Evolutionary conservation across 1,139 yeast genomes (phyloP), one percentile per base, ranked within the genome.

Genomic region (Yamadazyma aaseri): DNA sequence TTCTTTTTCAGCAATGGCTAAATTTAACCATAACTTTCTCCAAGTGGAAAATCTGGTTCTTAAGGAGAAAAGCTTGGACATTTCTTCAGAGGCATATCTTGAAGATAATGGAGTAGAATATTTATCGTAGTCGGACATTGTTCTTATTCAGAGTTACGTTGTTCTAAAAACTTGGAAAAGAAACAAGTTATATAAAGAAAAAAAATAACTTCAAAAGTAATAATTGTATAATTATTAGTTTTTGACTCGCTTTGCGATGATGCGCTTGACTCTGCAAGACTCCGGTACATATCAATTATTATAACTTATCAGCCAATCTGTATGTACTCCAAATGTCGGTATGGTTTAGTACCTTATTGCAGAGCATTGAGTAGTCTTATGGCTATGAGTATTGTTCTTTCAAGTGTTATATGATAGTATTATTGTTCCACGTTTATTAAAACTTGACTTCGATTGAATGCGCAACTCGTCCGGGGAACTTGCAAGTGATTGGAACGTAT

Each of bases 41-140:
- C 99, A 92, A 33, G 98, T 92, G 35, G 96, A 85, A 64, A 85
- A 92, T 60, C 99, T 79, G 69, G 86, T 90, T 68, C 96, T 81
- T 57, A 85, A 68, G 32, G 97, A 90, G 74, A 92, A 92, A 56
- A 92, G 74, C 51, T 76, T 73, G 44, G 96, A 83, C 98, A 92
- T 92, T 69, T 92, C 98, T 58, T 85, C 90, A 47, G 96, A 86
- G 36, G 98, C 98, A 71, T 92, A 92, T 70, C 98, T 83, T 38
- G 97, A 85, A 38, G 97, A 87, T 49, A 92, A 71, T 31, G 98
- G 98, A 18, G 97, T 90, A 36, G 89, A 64, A 65, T 92, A 92
- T 46, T 78, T 75, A 60, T 86, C 95, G 68, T 66, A 50, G 40
- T 59, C 56, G 40, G 70, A 63, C 67, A 63, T 61, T 6, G 3